Evolutionary conservation across 163 green algal genomes (phyloP), one percentile per base, ranked within the genome.

Genomic region (Prototheca cutis): DNA sequence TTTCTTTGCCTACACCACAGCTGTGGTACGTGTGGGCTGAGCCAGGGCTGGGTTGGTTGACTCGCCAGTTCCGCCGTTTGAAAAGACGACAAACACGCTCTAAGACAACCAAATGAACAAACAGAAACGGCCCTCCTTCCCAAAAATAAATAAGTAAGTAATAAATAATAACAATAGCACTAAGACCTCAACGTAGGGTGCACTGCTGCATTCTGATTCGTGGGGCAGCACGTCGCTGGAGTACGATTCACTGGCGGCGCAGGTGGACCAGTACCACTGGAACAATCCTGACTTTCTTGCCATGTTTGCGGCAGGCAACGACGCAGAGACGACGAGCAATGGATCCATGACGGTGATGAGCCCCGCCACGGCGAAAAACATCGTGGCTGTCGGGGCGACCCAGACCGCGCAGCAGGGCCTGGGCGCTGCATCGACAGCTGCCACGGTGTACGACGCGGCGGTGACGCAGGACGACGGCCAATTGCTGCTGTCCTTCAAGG

Each of bases 261-360:
- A 77, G 27, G 56, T 78, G 13, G 71, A 78, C 58, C n/a, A 42
- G 18, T 78, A 71, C 55, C 29, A 34, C 23, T 87, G 72, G 69
- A 51, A 79, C 4, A 69, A 91, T 62, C 77, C 75, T 32, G 82
- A 93, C 59, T 95, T 91, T 47, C 55, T 95, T 40, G 71, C 84
- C 5, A 66, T 95, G 2, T 87, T 95, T 65, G 82, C 90, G 2
- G 87, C 86, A 19, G 89, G 89, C 32, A 97, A 97, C 75, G 81
- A 87, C 48, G 85, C 83, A 8, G 32, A 72, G 24, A 28, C 17
- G 6, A 65, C 58, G 23, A 13, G 4, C 30, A 63, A 47, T 24
- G 56, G 63, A 21, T 66, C 57, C 24, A 67, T 58, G 28, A 95
- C 81, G 29, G 79, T 95, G 40, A 87, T 76, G 28, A 87, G 78